Percentiles rank a stretch among this genome's conserved stretches.
Evolutionary conservation across 192 early-diverging fungal species (phyloP).

Genomic region (Dissophora ornata): DNA sequence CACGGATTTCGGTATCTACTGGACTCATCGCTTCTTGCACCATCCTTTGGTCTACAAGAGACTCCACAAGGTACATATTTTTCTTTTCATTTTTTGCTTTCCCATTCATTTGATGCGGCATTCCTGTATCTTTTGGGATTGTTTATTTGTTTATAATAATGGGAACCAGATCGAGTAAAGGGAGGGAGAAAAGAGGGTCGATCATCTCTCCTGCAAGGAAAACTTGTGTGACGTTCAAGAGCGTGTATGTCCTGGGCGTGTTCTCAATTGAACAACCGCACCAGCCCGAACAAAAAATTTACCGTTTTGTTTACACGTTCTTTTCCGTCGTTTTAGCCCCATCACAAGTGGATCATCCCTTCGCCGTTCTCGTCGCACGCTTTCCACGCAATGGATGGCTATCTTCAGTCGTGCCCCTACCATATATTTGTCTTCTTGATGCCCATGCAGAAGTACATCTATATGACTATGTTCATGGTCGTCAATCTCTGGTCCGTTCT

Average conservation of each 20-base stretch:
- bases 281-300: too few species aligned
- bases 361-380: slow-evolving; percentile 96
- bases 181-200: background rate
- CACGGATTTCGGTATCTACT: slow-evolving; percentile 96
- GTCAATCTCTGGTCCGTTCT: slow-evolving; percentile 97
- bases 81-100: background rate
- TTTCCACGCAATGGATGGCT: slow-evolving; percentile 96
- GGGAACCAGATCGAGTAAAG: too few species aligned
- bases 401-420: slow-evolving; percentile 94
- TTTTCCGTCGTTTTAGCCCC: slow-evolving; percentile 43
- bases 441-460: slow-evolving; percentile 94
- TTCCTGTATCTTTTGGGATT: background rate
- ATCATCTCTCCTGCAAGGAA: slow-evolving; percentile 1
- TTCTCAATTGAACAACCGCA: too few species aligned
- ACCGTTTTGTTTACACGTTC: too few species aligned
- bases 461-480: slow-evolving; percentile 84
- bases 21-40: slow-evolving; percentile 94
- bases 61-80: slow-evolving; percentile 79
- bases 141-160: background rate
- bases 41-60: slow-evolving; percentile 90
- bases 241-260: too few species aligned
- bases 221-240: background rate
- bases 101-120: too few species aligned
- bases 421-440: slow-evolving; percentile 92
- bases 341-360: slow-evolving; percentile 78